Conservation (phyloP, 805 yeast species). For the Cyberlindnera mrakii region DNA sequence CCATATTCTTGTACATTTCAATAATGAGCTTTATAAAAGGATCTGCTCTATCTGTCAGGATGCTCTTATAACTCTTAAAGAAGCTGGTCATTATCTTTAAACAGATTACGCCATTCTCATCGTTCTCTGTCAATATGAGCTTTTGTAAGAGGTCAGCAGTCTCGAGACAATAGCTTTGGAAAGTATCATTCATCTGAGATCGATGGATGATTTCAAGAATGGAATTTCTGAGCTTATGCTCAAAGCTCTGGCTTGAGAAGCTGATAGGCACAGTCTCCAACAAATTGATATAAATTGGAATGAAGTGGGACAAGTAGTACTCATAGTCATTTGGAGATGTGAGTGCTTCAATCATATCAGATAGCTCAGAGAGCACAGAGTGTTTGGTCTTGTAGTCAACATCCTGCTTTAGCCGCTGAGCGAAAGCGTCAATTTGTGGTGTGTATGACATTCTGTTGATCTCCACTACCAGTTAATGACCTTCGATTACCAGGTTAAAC, state of each 20-base stretch:
- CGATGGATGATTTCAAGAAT: constrained; percentile 76
- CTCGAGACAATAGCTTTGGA: constrained; percentile 60
- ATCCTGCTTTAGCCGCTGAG: constrained; percentile 48
- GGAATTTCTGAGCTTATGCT: constrained; percentile 71
- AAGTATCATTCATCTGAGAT: constrained; percentile 74
- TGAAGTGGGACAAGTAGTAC: constrained; percentile 57
- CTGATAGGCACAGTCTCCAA: constrained; percentile 69
- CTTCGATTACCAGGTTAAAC: too few relatives aligned
- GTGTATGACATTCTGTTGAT: constrained; percentile 28
- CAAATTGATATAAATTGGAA: constrained; percentile 64
- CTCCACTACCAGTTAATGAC: too few relatives aligned
- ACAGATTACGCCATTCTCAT: constrained; percentile 89
- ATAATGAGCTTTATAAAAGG: constrained; percentile 73
- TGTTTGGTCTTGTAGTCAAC: constrained; percentile 57
- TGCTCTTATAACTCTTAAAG: constrained; percentile 76
- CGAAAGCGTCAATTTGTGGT: constrained; percentile 61
- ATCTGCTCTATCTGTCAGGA: constrained; percentile 63
- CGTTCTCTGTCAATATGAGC: constrained; percentile 73
- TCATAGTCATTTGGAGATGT: constrained; percentile 80
- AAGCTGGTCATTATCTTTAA: constrained; percentile 81
- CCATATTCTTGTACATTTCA: constrained; percentile 74
- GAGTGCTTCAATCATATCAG: constrained; percentile 82
- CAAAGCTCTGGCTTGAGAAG: constrained; percentile 57
- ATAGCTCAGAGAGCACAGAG: constrained; percentile 68
- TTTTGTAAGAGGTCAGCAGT: constrained; percentile 55